A percentile compares a stretch with the other conserved stretches of the same genome.
These are phyloP conservation scores for Coffea canephora DNA, from an alignment of 257 asterid species.

Conservation along the genomic window DNA sequence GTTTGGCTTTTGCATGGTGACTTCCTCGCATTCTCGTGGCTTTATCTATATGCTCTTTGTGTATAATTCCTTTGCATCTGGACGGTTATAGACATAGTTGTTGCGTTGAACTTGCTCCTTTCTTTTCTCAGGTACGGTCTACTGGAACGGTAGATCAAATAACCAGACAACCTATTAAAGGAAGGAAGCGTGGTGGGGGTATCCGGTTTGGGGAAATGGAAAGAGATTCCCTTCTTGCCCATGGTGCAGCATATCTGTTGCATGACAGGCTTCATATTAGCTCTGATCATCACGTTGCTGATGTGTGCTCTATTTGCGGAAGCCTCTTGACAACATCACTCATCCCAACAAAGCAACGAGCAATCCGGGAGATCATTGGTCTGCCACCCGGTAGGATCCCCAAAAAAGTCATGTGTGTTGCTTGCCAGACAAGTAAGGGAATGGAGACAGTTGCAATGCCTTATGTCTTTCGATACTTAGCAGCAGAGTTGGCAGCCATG, in stretches of 20 bases:
- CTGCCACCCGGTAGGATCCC: conserved; percentile 59
- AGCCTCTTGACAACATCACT: conserved; percentile 75
- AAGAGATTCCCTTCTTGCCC: conserved; percentile 93
- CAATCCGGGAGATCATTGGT: conserved; percentile 44
- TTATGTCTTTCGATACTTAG: conserved; percentile 80
- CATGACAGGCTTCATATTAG: conserved; percentile 94
- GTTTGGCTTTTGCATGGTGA: neutral
- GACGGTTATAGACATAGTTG: neutral
- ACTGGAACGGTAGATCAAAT: conserved; percentile 82
- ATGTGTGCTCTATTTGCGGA: conserved; percentile 85
- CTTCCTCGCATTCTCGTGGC: neutral
- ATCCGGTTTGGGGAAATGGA: conserved; percentile 99
- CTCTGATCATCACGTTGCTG: conserved; percentile 89
- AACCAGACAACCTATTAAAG: conserved; percentile 93
- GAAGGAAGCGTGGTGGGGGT: conserved; percentile 96
- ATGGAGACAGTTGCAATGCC: conserved; percentile 99
- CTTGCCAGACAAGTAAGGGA: conserved; percentile 76
- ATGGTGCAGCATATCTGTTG: conserved; percentile 88
- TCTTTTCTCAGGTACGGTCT: conserved; percentile 72
- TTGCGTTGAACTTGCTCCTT: neutral
- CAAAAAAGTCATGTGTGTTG: conserved; percentile 60
- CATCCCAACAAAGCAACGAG: conserved; percentile 43
- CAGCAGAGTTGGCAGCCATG: conserved; percentile 95
- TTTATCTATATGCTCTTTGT: too few relatives aligned
- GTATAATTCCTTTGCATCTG: neutral